Evolutionary conservation across 805 yeast genomes (phyloP).

Genomic region (Yamadazyma ubonensis): DNA sequence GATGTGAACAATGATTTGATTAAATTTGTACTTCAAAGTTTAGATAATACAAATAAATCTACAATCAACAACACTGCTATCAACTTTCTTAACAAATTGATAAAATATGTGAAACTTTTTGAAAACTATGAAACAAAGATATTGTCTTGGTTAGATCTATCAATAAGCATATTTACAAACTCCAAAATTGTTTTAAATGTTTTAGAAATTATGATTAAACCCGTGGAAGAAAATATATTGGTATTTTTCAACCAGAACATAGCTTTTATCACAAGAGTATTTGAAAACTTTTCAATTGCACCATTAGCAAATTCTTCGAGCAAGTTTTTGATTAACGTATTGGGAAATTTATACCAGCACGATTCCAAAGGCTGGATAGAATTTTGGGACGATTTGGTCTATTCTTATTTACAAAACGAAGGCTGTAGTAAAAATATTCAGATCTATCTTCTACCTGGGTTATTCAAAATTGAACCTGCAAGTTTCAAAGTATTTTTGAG

Average conservation of each 20-base stretch:
- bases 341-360: constrained; percentile 23
- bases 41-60: constrained; percentile 8
- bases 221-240: not conserved
- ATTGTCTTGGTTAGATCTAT: constrained; percentile 2
- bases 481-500: constrained; percentile 42
- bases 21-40: not conserved
- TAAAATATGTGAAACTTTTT: constrained; percentile 1
- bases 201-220: constrained; percentile 9
- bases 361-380: constrained; percentile 46
- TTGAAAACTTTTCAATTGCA: constrained; percentile 52
- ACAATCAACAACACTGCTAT: constrained; percentile 1
- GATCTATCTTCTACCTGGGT: constrained; percentile 58
- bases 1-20: not conserved
- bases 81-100: constrained; percentile 6
- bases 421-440: constrained; percentile 48
- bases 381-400: constrained; percentile 48
- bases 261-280: constrained; percentile 30
- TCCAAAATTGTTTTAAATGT: constrained; percentile 8
- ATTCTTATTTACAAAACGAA: constrained; percentile 30
- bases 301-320: constrained; percentile 67
- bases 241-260: not conserved
- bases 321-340: constrained; percentile 47
- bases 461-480: constrained; percentile 53
- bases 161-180: constrained; percentile 1
- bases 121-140: not conserved